phyloP scores from a whole-genome alignment of 2,329 filamentous ascomycete genomes.

The Truncatella angustata region DNA sequence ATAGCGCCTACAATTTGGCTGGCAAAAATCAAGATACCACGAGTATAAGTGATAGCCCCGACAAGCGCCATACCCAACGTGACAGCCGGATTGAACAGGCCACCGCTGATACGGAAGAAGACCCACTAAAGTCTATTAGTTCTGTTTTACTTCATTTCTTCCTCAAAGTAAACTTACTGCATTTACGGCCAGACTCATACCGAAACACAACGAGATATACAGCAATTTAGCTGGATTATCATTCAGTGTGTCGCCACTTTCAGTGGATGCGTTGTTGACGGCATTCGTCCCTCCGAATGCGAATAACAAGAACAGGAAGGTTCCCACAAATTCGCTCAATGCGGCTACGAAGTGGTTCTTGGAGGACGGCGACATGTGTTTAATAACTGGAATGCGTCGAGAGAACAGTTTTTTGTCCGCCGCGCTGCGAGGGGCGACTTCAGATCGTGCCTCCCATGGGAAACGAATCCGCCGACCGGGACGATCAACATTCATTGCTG shows the following conservation, averaged over 20 bases:
- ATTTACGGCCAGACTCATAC: constrained; percentile 33
- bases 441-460: too few species aligned
- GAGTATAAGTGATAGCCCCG: constrained; percentile 10
- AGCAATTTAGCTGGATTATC: constrained; percentile 17
- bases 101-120: constrained; percentile 34
- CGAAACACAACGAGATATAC: constrained; percentile 33
- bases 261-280: constrained; percentile 23
- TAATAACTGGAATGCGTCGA: too few species aligned
- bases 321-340: not conserved
- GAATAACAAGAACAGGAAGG: constrained; percentile 32
- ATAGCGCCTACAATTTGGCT: constrained; percentile 15
- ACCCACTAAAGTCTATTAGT: too few species aligned
- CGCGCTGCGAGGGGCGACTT: too few species aligned
- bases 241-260: constrained; percentile 19
- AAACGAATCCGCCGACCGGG: too few species aligned
- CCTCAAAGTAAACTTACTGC: too few species aligned
- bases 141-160: too few species aligned
- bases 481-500: too few species aligned
- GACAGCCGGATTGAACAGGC: constrained; percentile 19
- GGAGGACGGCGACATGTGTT: too few species aligned
- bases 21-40: constrained; percentile 14
- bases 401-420: too few species aligned
- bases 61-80: constrained; percentile 15
- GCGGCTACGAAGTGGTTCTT: constrained; percentile 1
- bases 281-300: constrained; percentile 39